A percentile compares a stretch with the other conserved stretches of the same genome.
phyloP scores from a whole-genome alignment of 345 rosid genomes.

The Boechera retrofracta region DNA sequence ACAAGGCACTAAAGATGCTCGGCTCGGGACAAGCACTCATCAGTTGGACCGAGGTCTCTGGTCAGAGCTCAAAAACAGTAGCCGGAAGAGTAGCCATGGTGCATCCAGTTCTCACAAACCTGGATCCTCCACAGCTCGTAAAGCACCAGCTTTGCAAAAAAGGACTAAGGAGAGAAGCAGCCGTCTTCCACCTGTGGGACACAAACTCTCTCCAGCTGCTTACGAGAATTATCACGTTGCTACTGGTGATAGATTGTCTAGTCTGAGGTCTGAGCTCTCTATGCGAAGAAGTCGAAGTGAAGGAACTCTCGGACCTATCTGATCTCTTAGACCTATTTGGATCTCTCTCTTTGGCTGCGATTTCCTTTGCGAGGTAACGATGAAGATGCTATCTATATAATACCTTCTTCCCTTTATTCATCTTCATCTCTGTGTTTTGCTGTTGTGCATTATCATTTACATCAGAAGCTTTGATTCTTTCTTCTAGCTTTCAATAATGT shows the following conservation, averaged over 20 bases:
- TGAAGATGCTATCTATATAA: constrained; percentile 19
- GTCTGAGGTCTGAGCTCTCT: constrained; percentile 55
- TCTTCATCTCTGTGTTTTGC: constrained; percentile 31
- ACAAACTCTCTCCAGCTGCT: constrained; percentile 48
- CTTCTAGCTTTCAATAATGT: constrained; percentile 45
- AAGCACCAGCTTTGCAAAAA: constrained; percentile 54
- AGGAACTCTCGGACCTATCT: constrained; percentile 60
- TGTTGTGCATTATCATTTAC: constrained; percentile 37
- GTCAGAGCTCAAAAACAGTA: constrained; percentile 60
- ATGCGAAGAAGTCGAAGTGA: constrained; percentile 80
- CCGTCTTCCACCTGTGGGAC: constrained; percentile 65
- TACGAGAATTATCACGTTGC: constrained; percentile 54
- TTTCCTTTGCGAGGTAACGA: constrained; percentile 21
- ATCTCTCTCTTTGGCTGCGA: not conserved
- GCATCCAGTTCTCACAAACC: constrained; percentile 44
- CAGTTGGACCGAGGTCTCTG: constrained; percentile 68
- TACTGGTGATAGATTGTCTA: constrained; percentile 53
- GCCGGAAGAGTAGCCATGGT: constrained; percentile 68
- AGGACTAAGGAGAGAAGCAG: constrained; percentile 59
- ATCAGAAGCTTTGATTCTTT: constrained; percentile 30
- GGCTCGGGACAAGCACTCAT: constrained; percentile 62
- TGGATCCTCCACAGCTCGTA: constrained; percentile 61
- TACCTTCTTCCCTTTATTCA: not conserved
- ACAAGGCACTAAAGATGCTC: constrained; percentile 76
- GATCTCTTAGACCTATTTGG: constrained; percentile 18